phyloP scores from a whole-genome alignment of 768 basidiomycete genomes.

The Suillus americanus region DNA sequence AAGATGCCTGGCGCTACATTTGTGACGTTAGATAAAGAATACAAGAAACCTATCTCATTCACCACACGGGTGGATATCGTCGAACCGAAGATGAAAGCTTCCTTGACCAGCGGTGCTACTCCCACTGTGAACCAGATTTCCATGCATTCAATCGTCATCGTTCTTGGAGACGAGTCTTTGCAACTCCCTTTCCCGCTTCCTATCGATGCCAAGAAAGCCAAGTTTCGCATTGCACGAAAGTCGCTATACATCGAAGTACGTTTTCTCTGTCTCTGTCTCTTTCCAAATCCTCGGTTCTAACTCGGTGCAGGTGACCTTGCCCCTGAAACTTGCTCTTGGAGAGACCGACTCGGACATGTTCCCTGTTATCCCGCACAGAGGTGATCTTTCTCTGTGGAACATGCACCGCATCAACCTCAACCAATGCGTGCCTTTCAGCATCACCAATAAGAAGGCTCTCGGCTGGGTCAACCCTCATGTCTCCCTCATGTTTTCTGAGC shows the following conservation, averaged over 20 bases:
- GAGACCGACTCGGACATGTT: conserved; percentile 23
- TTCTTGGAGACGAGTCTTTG: conserved; percentile 20
- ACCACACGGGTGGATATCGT: conserved; percentile 10
- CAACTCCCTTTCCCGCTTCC: conserved; percentile 43
- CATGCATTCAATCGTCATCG: conserved; percentile 5
- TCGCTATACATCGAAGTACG: conserved; percentile 47
- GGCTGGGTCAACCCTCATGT: conserved; percentile 36
- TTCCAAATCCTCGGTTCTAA: neutral
- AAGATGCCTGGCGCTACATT: neutral
- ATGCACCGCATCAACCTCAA: conserved; percentile 41
- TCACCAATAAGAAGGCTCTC: conserved; percentile 10
- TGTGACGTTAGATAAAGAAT: conserved; percentile 16
- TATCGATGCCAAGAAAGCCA: conserved; percentile 35
- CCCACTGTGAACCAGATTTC: conserved; percentile 17
- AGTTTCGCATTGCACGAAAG: conserved; percentile 51
- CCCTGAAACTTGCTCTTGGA: conserved; percentile 15
- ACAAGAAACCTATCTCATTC: conserved; percentile 16
- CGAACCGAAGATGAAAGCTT: conserved; percentile 10
- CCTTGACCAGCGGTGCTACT: conserved; percentile 17
- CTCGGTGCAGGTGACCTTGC: conserved; percentile 22
- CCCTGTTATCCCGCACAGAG: conserved; percentile 21
- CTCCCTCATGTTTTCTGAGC: conserved; percentile 29
- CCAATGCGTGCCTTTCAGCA: conserved; percentile 32
- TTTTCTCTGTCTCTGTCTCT: neutral
- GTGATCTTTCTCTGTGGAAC: conserved; percentile 28